Base-by-base conservation (phyloP, 441 rosid genomes). In the Bocquillonia castaneifolia region DNA sequence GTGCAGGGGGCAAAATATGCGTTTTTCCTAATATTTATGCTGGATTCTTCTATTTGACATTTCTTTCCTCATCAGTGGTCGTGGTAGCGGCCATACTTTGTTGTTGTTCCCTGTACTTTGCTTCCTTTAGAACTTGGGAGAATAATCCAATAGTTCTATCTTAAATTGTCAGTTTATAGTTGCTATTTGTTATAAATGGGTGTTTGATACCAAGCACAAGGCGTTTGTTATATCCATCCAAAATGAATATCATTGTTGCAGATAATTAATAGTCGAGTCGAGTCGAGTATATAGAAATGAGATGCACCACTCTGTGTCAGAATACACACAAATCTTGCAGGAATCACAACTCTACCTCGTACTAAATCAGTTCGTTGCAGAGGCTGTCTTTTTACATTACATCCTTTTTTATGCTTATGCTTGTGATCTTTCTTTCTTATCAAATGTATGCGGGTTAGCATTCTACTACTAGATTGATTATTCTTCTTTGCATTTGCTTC, bases 301-400 rank as follows among this genome's bases (percentile, higher is more conserved):
- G 75, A 81, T 88, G 23, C 85, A 84, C 69, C 98, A 87, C 62
- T 72, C 89, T 25, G 91, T 73, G 0, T 81, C 87, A 34, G 97
- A 93, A 71, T 85, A 80, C 51, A 86, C 93, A 23, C 96, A 88
- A 63, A 79, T 85, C 37, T 73, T 89, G 76, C 86, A 89, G 58
- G 94, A 89, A 93, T 71, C 98, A n/a, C 96, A 20, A 85, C 97
- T 74, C 92, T 93, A 44, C 98, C 97, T 31, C 91, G 94, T 13
- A 88, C 93, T 22, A 91, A 82, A 81, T 77, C 86, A 1, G 95
- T 88, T 37, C 86, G 85, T 2, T 90, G 98, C 29, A 76, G 94
- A 88, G 77, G 97, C 93, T 18, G 93, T 90, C 71, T 92, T 88
- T 78, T 88, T 88, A 86, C 93, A n/a, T n/a, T n/a, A n/a, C n/a